Base-by-base conservation (phyloP, 768 basidiomycete species). In the Calocera viscosa region DNA sequence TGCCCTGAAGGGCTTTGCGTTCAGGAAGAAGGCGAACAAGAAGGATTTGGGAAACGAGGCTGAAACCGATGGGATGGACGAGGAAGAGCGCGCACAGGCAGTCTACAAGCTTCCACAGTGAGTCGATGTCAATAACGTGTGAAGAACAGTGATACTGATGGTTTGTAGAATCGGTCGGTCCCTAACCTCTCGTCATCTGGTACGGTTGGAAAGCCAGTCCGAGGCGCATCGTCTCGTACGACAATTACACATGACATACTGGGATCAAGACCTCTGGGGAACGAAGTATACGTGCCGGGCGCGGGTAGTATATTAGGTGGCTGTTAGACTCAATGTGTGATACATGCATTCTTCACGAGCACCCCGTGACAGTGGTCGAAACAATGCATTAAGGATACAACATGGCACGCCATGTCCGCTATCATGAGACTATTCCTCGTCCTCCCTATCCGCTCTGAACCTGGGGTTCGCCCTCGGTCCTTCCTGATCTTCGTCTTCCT, bases 181-280 rank as follows among this genome's bases (percentile, higher is more conserved):
- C 3, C 63, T 67, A 2, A 70, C 68, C 8, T 69, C 71, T 26
- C 68, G 71, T 40, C 49, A 65, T 69, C 69, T 86, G 11, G 78
- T 91, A 30, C 83, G 82, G 35, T 74, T 87, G 65, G 73, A 76
- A 1, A 83, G 84, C 0, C 76, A 79, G 19, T 80, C 87, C 10
- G 87, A 91, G 71, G 90, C 90, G 0, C 83, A 88, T 70, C 83
- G 82, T 65, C 75, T 91, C 28, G 85, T 85, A 22, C 83, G 87
- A 64, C 74, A 78, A 39, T 68, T 86, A 49, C 88, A 92, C 73
- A 81, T 84, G 79, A 84, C 82, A 0, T 75, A 77, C 38, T 83
- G 77, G 67, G 74, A 75, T 10, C 76, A 77, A 30, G 78, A 75
- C 19, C 63, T 63, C 1, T 75, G 76, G 67, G 76, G 76, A 19